Base-by-base conservation (phyloP, 225 moss, liverwort and hornwort species). In the Thuidium tamariscinum region DNA sequence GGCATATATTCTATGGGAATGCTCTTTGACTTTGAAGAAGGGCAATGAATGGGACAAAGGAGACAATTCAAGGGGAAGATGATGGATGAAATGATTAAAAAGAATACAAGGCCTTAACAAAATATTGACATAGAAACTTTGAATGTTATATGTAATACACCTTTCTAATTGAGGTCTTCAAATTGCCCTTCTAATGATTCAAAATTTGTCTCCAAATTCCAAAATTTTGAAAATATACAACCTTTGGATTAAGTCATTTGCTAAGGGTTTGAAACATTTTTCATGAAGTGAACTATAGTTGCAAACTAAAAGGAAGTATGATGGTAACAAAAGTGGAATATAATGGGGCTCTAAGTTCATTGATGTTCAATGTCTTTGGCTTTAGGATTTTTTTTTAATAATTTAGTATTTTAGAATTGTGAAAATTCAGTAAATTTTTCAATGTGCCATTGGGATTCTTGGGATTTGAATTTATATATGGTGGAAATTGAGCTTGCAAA, bases 11-110 rank as follows among this genome's bases (percentile, higher is more conserved):
- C 2, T 0, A 21, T 21, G 11, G 66, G 3, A 6, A 37, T 3
- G 36, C 21, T 22, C 3, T 66, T 66, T 66, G 21, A 36, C 2
- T 66, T 36, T 37, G 36, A 66, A 36, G 3, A 7, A 66, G 11
- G 36, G 4, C 36, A 66, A 66, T 10, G 20, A 66, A 12, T 66
- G 21, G 21, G 5, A 3, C 10, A 19, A 64, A n/a, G 5, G 1
- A 3, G 1, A 19, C n/a, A 65, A 5, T n/a, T 65, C 0, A n/a
- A 0, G 3, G 7, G 2, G 37, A 66, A 3, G 36, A 36, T 0
- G 21, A 37, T 66, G 21, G 7, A 7, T 66, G 37, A 66, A 66
- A 36, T 37, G 3, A 66, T 66, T 21, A 3, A 21, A 36, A 37
- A 66, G 4, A 36, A 36, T 66, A 7, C 21, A 11, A 6, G 36